Evolutionary conservation across 2,329 filamentous ascomycete species (phyloP).

Genomic region (Phialophora macrospora): DNA sequence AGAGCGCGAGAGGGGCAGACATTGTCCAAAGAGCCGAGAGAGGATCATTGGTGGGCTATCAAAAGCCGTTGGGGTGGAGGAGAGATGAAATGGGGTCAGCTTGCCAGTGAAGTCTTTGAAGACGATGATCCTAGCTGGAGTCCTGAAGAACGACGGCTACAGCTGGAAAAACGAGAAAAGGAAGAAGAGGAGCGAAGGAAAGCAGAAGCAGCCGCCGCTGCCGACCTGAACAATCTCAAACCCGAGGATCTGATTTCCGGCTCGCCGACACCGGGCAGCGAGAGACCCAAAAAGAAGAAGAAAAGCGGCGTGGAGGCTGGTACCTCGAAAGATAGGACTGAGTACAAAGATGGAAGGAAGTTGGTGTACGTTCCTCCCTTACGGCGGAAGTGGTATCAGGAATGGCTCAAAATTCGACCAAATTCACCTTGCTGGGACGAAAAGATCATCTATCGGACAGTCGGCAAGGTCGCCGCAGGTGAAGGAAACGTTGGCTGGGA

Average conservation of each 20-base stretch:
- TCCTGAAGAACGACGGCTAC: conserved; percentile 42
- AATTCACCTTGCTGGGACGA: conserved; percentile 37
- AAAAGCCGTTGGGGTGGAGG: conserved; percentile 62
- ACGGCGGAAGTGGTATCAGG: conserved; percentile 39
- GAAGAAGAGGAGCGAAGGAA: conserved; percentile 32
- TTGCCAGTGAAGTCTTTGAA: conserved; percentile 37
- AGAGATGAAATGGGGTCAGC: conserved; percentile 44
- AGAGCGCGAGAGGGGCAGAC: conserved; percentile 60
- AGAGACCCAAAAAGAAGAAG: conserved; percentile 43
- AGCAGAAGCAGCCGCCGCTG: conserved; percentile 21
- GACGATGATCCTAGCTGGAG: conserved; percentile 42
- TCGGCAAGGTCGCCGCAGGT: conserved; percentile 29
- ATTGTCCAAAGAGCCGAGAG: conserved; percentile 55
- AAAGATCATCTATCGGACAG: conserved; percentile 36
- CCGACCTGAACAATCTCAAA: conserved; percentile 32
- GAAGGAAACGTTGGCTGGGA: conserved; percentile 29
- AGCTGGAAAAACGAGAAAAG: conserved; percentile 35
- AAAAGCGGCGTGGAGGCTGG: conserved; percentile 20
- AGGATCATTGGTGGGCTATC: conserved; percentile 66
- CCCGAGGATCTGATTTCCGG: conserved; percentile 35
- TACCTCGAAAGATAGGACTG: conserved; percentile 24
- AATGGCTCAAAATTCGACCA: conserved; percentile 37
- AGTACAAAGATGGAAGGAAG: conserved; percentile 36
- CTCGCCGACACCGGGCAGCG: conserved; percentile 15
- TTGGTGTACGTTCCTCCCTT: conserved; percentile 36